Percentiles rank a stretch among this genome's conserved stretches.
These are phyloP conservation scores for Barbatosphaeria neglecta DNA, from an alignment of 495 filamentous ascomycete genomes.

Conservation along the genomic window DNA sequence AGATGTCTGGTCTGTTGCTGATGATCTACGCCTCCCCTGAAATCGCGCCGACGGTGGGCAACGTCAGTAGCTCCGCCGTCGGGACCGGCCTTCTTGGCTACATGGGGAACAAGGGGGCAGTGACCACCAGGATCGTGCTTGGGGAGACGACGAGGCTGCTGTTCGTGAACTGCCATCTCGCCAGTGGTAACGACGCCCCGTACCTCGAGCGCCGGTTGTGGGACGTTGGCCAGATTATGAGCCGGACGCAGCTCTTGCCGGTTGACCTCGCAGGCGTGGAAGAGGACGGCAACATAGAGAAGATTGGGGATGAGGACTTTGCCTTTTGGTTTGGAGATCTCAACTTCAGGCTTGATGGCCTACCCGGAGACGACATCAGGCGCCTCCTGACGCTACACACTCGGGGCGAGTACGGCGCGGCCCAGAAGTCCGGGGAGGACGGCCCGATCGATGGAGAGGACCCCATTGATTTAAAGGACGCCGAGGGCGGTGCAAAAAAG, in stretches of 20 bases:
- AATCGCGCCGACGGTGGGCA: conserved; percentile 57
- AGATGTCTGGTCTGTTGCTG: conserved; percentile 77
- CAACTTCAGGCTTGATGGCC: conserved; percentile 83
- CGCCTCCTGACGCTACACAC: conserved; percentile 74
- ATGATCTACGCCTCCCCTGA: conserved; percentile 73
- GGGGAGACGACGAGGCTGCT: conserved; percentile 82
- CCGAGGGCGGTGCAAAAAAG: conserved; percentile 23
- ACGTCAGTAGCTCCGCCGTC: conserved; percentile 64
- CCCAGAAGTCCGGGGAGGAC: conserved; percentile 21
- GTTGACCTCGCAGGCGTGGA: conserved; percentile 46
- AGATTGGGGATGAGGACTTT: conserved; percentile 85
- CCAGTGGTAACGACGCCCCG: conserved; percentile 67
- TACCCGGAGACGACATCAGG: conserved; percentile 84
- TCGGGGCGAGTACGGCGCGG: conserved; percentile 58
- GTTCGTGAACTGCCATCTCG: conserved; percentile 84
- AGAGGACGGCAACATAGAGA: conserved; percentile 42
- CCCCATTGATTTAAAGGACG: conserved; percentile 21
- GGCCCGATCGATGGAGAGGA: conserved; percentile 29
- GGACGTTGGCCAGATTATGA: conserved; percentile 72
- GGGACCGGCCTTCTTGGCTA: conserved; percentile 86
- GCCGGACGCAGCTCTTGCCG: conserved; percentile 62
- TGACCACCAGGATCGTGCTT: conserved; percentile 68
- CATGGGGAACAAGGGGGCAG: conserved; percentile 91
- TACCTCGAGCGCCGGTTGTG: conserved; percentile 76
- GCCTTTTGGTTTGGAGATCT: conserved; percentile 95